Evolutionary conservation across 2,329 filamentous ascomycete genomes (phyloP), one percentile per base, ranked within the genome.

Genomic region (Alternaria viburni): DNA sequence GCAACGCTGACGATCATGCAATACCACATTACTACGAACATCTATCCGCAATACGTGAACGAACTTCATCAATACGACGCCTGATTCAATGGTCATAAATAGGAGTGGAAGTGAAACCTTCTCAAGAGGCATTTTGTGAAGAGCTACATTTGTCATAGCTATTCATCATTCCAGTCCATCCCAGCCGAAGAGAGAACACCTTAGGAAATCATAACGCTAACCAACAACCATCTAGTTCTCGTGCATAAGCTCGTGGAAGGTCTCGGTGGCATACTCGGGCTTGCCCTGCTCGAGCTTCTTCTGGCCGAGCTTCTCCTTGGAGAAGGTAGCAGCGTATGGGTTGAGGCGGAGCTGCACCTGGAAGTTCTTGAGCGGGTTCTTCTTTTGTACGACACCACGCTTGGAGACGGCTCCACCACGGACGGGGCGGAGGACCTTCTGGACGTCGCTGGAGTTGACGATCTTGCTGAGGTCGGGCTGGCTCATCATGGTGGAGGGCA

Each of bases 351-450:
- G 92, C 85, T 97, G 89, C 75, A 99, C 91, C 89, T 98, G 96
- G 90, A 93, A 97, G 92, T 99, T 99, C 86, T 88, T 88, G 76
- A 99, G 93, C 80, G 96, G 96, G 90, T 99, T 99, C 94, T 98
- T 98, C 93, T 99, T 99, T 90, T 97, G 95, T 75, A 97, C 93
- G 80, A 88, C 86, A 75, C 87, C 86, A 81, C 96, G 93, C 90
- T 97, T 97, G 85, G 93, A 96, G 81, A 90, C 85, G 81, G 93
- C 89, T 76, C 91, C 89, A 77, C 96, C 96, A 88, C 94, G 96
- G 84, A 94, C 93, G 67, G 91, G 93, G 78, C 92, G 90, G 80
- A 99, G 90, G 64, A 97, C 95, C 84, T 91, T 92, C 91, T 99
- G 96, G 84, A 98, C 91, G 87, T 99, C 96, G 80, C 93, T 93